These are phyloP conservation scores for Hanseniaspora mollemarum DNA, from an alignment of 805 yeast species.

Conservation along the genomic window DNA sequence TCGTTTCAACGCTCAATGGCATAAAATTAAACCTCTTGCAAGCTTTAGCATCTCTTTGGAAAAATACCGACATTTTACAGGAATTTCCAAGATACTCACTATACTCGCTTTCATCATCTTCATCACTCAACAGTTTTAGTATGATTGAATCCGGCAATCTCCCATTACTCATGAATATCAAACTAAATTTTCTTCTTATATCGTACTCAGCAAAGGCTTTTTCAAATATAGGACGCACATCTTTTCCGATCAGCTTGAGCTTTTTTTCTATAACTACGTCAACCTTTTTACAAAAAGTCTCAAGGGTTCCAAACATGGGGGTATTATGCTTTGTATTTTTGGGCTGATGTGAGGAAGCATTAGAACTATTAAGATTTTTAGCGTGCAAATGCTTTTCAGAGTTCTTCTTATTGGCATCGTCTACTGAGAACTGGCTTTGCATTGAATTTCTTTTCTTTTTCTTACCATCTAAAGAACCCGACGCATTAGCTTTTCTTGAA, in stretches of 20 bases:
- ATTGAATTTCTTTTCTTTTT: background rate
- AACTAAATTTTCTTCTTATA: background rate
- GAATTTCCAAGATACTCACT: constrained; percentile 1
- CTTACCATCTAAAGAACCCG: too few relatives aligned
- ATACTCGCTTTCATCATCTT: background rate
- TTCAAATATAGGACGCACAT: background rate
- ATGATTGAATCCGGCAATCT: background rate
- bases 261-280: background rate
- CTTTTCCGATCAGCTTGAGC: background rate
- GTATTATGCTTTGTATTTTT: background rate
- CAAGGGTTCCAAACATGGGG: background rate
- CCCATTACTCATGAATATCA: background rate
- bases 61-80: background rate
- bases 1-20: background rate
- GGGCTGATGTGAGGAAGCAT: background rate
- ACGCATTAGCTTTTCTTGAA: background rate
- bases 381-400: too few relatives aligned
- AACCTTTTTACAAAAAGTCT: background rate
- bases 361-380: too few relatives aligned
- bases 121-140: background rate
- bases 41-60: background rate
- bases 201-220: background rate
- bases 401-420: too few relatives aligned
- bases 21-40: background rate
- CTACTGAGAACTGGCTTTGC: too few relatives aligned